phyloP scores from a whole-genome alignment of 2,329 filamentous ascomycete genomes.

The Aspergillus hiratsukae region DNA sequence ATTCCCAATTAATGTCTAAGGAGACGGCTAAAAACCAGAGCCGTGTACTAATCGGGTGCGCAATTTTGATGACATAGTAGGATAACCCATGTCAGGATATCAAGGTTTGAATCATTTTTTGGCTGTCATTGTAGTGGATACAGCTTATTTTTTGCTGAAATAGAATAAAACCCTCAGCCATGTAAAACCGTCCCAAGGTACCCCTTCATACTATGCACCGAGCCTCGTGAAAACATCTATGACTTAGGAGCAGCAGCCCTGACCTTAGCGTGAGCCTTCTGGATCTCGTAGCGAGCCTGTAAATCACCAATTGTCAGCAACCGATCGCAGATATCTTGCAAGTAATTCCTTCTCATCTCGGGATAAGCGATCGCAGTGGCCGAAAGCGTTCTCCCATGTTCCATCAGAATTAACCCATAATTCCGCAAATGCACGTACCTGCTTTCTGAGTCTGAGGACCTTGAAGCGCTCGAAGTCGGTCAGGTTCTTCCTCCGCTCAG shows the following conservation, averaged over 20 bases:
- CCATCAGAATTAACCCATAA: neutral
- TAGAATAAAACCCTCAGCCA: slow-evolving; percentile 32
- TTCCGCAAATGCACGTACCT: slow-evolving; percentile 55
- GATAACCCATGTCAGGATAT: slow-evolving; percentile 30
- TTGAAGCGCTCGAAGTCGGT: slow-evolving; percentile 99
- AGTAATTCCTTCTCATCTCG: slow-evolving; percentile 1
- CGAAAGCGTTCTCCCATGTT: neutral
- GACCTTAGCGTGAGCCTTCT: slow-evolving; percentile 93
- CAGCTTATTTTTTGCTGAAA: slow-evolving; percentile 36
- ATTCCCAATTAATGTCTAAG: neutral
- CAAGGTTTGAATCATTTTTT: slow-evolving; percentile 42
- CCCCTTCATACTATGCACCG: slow-evolving; percentile 42
- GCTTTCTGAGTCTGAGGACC: slow-evolving; percentile 98
- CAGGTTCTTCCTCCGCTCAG: slow-evolving; percentile 80
- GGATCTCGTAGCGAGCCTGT: slow-evolving; percentile 86
- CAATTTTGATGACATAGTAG: neutral
- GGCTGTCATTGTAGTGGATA: slow-evolving; percentile 40
- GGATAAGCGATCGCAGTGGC: neutral
- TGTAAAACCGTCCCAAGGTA: slow-evolving; percentile 37
- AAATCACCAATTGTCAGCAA: slow-evolving; percentile 15
- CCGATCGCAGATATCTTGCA: neutral
- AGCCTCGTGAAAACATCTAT: slow-evolving; percentile 36
- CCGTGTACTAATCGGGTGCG: neutral
- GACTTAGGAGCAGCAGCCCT: slow-evolving; percentile 72
- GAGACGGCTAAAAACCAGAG: neutral